phyloP scores from a whole-genome alignment of 2,329 filamentous ascomycete genomes.

The Aspergillus vadensis region DNA sequence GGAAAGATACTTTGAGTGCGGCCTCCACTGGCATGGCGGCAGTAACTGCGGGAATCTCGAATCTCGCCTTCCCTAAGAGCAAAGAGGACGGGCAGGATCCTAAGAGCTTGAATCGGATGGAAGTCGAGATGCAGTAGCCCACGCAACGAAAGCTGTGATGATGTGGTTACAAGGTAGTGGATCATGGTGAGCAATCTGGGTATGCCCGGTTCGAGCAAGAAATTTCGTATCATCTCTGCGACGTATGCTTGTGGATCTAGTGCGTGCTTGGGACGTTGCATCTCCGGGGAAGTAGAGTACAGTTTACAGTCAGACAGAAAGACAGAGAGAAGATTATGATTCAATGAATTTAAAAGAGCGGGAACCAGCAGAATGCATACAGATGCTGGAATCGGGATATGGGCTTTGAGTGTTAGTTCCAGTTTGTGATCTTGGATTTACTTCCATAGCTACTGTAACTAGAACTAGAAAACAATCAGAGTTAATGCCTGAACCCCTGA shows the following conservation, averaged over 20 bases:
- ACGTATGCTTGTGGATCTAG: neutral
- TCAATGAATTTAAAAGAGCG: neutral
- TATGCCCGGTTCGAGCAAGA: neutral
- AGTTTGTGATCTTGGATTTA: neutral
- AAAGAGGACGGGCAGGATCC: constrained; percentile 31
- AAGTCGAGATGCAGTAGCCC: constrained; percentile 54
- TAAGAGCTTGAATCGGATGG: constrained; percentile 40
- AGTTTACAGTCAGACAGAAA: neutral
- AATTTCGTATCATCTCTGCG: neutral
- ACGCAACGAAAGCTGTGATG: neutral
- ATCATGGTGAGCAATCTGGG: neutral
- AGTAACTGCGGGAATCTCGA: constrained; percentile 50
- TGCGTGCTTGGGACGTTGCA: neutral
- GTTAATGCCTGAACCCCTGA: neutral
- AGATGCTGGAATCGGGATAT: neutral
- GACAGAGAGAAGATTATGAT: neutral
- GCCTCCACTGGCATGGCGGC: constrained; percentile 42
- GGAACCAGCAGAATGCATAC: neutral
- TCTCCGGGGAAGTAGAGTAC: constrained; percentile 1
- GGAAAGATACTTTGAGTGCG: constrained; percentile 30
- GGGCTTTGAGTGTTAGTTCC: neutral
- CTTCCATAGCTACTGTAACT: too few relatives aligned
- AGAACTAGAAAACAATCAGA: too few relatives aligned
- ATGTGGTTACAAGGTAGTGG: constrained; percentile 4
- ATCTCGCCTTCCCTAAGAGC: constrained; percentile 43